phyloP scores from a whole-genome alignment of 371 early-diverging fungal species.

The Haplosporangium sp. region DNA sequence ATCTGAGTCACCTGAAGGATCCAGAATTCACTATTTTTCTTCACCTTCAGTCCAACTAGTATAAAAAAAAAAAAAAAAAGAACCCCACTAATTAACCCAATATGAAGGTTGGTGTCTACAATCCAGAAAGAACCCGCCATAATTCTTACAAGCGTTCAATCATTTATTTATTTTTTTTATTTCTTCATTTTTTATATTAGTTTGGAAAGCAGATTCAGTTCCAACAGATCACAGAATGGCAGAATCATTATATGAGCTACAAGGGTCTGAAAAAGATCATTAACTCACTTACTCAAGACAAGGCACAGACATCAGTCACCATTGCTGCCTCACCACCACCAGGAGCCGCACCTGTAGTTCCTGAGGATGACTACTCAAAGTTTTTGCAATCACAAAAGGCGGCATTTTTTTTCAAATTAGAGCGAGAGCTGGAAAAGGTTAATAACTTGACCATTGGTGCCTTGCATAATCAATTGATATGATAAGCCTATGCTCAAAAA shows the following conservation, averaged over 20 bases:
- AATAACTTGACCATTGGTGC: background rate
- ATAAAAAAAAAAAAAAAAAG: too few species aligned
- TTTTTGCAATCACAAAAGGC: slow-evolving; percentile 79
- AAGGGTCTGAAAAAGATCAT: slow-evolving; percentile 97
- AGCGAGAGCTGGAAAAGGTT: slow-evolving; percentile 86
- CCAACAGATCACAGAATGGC: slow-evolving; percentile 93
- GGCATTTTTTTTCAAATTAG: slow-evolving; percentile 86
- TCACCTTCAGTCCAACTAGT: background rate
- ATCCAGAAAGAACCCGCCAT: too few species aligned
- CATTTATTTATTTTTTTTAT: slow-evolving; percentile 18
- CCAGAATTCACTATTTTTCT: background rate
- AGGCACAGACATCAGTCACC: slow-evolving; percentile 54
- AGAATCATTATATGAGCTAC: slow-evolving; percentile 92
- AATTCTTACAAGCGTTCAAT: too few species aligned
- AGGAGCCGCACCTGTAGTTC: slow-evolving; percentile 35
- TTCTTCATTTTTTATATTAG: too few species aligned
- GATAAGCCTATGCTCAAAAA: background rate
- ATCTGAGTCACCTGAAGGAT: background rate
- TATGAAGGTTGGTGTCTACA: too few species aligned
- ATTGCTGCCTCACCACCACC: slow-evolving; percentile 59
- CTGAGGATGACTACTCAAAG: slow-evolving; percentile 67
- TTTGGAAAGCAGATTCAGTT: slow-evolving; percentile 97
- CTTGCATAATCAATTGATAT: background rate
- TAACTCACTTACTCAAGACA: slow-evolving; percentile 69
- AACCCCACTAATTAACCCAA: slow-evolving; percentile 9